Percentiles rank a stretch among this genome's conserved stretches.
These are phyloP conservation scores for Teunomyces atbi DNA, from an alignment of 805 yeast genomes.

Conservation along the genomic window DNA sequence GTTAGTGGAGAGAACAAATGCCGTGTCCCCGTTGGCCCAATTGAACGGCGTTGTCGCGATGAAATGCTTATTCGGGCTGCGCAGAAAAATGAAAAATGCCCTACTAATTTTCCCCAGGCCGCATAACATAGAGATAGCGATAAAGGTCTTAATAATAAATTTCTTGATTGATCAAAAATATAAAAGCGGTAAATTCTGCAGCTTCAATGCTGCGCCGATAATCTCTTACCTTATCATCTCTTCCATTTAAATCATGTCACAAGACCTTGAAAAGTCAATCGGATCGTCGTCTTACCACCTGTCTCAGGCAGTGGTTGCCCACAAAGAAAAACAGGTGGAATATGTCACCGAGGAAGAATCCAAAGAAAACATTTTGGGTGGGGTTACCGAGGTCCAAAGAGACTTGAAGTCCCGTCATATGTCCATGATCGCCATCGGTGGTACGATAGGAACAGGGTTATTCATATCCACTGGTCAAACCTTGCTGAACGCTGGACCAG, in stretches of 20 bases:
- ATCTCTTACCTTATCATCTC: neutral
- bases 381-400: slow-evolving; percentile 47
- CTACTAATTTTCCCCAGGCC: slow-evolving; percentile 1
- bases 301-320: slow-evolving; percentile 5
- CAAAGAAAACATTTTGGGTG: slow-evolving; percentile 4
- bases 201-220: neutral
- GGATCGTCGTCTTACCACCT: slow-evolving; percentile 9
- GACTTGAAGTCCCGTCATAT: slow-evolving; percentile 65
- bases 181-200: neutral
- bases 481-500: slow-evolving; percentile 63
- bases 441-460: slow-evolving; percentile 77
- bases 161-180: neutral
- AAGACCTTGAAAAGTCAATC: slow-evolving; percentile 14
- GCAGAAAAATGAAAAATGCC: neutral
- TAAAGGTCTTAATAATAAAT: neutral
- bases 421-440: slow-evolving; percentile 76
- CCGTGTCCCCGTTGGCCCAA: neutral
- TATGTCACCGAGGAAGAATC: slow-evolving; percentile 18
- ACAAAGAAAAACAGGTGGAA: slow-evolving; percentile 15
- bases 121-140: neutral
- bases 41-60: slow-evolving; percentile 1
- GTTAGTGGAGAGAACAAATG: neutral
- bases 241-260: slow-evolving; percentile 3
- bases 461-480: slow-evolving; percentile 65
- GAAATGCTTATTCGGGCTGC: neutral